Conservation (phyloP, 2,329 filamentous ascomycete species). For the Beauveria sp. region DNA sequence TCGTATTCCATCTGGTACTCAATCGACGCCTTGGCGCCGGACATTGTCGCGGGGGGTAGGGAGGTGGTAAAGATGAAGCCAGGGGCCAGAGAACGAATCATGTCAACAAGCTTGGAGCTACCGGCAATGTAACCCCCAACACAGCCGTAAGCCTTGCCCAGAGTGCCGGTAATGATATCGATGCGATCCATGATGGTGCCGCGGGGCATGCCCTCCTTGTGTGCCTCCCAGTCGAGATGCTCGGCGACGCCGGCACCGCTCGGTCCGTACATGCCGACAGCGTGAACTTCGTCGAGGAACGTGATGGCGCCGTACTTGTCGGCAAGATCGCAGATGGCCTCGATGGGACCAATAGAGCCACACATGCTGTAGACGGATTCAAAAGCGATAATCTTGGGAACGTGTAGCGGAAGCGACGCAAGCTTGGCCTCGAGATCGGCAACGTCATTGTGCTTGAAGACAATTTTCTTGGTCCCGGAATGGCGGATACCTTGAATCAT, state of each 20-base stretch:
- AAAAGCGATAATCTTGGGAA: conserved; percentile 97
- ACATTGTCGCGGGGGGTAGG: conserved; percentile 93
- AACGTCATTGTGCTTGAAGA: conserved; percentile 98
- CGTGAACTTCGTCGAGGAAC: conserved; percentile 97
- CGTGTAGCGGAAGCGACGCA: conserved; percentile 72
- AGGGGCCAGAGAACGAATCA: conserved; percentile 86
- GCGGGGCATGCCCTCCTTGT: conserved; percentile 62
- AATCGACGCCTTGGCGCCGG: conserved; percentile 82
- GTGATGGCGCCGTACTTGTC: conserved; percentile 97
- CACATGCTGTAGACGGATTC: conserved; percentile 99
- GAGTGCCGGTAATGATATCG: conserved; percentile 94
- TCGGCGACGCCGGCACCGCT: conserved; percentile 93
- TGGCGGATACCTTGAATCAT: conserved; percentile 99
- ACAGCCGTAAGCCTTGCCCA: conserved; percentile 96
- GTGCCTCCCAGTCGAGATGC: conserved; percentile 89
- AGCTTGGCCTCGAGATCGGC: conserved; percentile 87
- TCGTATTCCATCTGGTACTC: conserved; percentile 84
- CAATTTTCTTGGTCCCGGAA: conserved; percentile 92
- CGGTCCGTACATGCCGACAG: conserved; percentile 98
- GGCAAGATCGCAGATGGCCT: conserved; percentile 89
- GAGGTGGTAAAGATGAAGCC: conserved; percentile 99
- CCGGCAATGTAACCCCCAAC: conserved; percentile 97
- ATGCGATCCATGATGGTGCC: conserved; percentile 93
- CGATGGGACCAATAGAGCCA: conserved; percentile 91
- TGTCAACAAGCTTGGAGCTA: conserved; percentile 78